These are phyloP conservation scores for Saccharomycopsis hybrid DNA, from an alignment of 1,139 yeast species.

Conservation along the genomic window DNA sequence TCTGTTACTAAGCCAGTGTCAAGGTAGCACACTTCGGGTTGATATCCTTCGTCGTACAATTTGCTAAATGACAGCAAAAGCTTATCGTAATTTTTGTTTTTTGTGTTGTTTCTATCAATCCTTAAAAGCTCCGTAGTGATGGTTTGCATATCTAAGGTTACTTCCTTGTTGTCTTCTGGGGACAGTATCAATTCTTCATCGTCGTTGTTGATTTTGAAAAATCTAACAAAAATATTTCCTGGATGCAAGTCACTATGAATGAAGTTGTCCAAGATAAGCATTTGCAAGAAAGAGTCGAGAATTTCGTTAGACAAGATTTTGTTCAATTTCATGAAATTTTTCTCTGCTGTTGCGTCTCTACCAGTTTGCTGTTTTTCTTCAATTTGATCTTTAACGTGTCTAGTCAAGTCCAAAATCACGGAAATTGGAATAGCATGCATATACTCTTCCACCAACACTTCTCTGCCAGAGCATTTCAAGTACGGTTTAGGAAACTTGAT, in stretches of 20 bases:
- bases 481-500: conserved; percentile 81
- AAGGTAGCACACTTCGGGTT: conserved; percentile 83
- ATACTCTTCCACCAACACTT: conserved; percentile 80
- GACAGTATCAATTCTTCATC: conserved; percentile 27
- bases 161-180: conserved; percentile 21
- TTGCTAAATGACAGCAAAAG: conserved; percentile 47
- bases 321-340: conserved; percentile 35
- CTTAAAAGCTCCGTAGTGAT: conserved; percentile 18
- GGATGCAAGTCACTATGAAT: conserved; percentile 97
- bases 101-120: conserved; percentile 8
- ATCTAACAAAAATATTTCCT: conserved; percentile 83
- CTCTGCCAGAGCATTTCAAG: conserved; percentile 55
- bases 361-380: not conserved
- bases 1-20: conserved; percentile 95
- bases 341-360: conserved; percentile 2
- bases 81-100: conserved; percentile 32
- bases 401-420: conserved; percentile 43
- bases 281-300: conserved; percentile 82
- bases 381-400: conserved; percentile 27
- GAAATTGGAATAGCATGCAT: conserved; percentile 81
- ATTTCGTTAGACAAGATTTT: conserved; percentile 81
- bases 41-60: conserved; percentile 57
- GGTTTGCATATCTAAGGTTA: conserved; percentile 15
- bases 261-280: conserved; percentile 88
- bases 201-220: conserved; percentile 41